Evolutionary conservation across 2,329 filamentous ascomycete genomes (phyloP).

Genomic region (Trichoderma citrinoviride): DNA sequence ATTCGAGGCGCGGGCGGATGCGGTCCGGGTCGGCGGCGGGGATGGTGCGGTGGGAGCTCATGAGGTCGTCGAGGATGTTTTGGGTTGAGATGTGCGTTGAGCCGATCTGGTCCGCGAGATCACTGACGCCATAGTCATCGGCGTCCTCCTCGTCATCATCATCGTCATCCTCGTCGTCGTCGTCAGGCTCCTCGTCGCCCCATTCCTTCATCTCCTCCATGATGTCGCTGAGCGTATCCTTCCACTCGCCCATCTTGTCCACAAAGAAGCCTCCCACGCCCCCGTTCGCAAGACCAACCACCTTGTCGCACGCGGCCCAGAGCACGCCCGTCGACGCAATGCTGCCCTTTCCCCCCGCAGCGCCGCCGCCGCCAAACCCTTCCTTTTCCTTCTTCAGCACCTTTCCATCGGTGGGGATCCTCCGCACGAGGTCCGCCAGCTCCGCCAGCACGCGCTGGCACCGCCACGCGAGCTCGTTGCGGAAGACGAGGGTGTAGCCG

Average conservation of each 20-base stretch:
- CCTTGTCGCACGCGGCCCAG: conserved; percentile 78
- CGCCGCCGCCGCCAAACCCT: conserved; percentile 37
- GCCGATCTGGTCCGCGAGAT: conserved; percentile 32
- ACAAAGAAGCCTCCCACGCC: conserved; percentile 71
- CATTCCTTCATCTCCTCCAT: conserved; percentile 85
- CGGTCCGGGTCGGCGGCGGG: conserved; percentile 61
- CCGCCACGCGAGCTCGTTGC: conserved; percentile 60
- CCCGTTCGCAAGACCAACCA: conserved; percentile 60
- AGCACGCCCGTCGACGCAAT: conserved; percentile 70
- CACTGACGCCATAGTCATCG: conserved; percentile 31
- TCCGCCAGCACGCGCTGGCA: conserved; percentile 61
- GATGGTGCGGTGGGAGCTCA: conserved; percentile 60
- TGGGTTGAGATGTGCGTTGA: conserved; percentile 44
- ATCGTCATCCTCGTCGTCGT: conserved; percentile 55
- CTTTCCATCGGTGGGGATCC: conserved; percentile 60
- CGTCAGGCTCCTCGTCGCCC: conserved; percentile 68
- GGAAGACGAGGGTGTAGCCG: conserved; percentile 62
- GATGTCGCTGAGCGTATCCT: conserved; percentile 75
- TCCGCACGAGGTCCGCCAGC: conserved; percentile 56
- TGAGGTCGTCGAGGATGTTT: conserved; percentile 65
- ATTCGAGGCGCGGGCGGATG: conserved; percentile 64
- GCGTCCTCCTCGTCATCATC: conserved; percentile 34
- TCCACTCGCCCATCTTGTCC: conserved; percentile 69
- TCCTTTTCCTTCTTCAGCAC: conserved; percentile 37
- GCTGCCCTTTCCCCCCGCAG: conserved; percentile 47